Percentiles rank a stretch among this genome's conserved stretches.
Evolutionary conservation across 176 grass and related monocot genomes (phyloP).

Genomic region (Saccharum spontaneum): DNA sequence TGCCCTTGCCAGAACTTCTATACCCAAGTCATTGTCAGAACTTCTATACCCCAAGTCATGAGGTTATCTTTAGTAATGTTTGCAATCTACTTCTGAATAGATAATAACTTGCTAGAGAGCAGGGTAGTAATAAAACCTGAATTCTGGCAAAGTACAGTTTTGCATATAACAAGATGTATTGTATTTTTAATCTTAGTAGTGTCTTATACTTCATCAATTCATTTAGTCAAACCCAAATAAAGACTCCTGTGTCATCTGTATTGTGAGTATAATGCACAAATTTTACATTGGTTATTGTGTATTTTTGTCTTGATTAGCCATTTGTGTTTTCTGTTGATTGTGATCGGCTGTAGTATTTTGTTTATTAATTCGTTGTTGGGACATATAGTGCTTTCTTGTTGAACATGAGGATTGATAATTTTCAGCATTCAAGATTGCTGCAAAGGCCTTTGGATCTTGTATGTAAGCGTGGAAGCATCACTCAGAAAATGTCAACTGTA

Average conservation of each 20-base stretch:
- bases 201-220: conserved; percentile 2
- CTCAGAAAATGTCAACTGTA: conserved; percentile 87
- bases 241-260: neutral
- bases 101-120: neutral
- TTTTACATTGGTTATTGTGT: neutral
- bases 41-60: neutral
- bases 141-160: neutral
- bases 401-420: conserved; percentile 28
- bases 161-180: neutral
- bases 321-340: conserved; percentile 34
- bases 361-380: conserved; percentile 3
- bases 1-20: neutral
- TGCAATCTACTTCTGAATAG: neutral
- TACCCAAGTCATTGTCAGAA: neutral
- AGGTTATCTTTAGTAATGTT: conserved; percentile 24
- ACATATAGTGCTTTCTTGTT: conserved; percentile 7
- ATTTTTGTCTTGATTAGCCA: neutral
- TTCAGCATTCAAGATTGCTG: conserved; percentile 84
- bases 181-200: neutral
- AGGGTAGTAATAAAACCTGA: neutral
- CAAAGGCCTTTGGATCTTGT: conserved; percentile 84
- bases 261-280: neutral
- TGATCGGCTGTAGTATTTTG: conserved; percentile 3
- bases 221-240: neutral
- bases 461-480: conserved; percentile 83